phyloP scores from a whole-genome alignment of 2,329 filamentous ascomycete genomes.

The Penicillium sp. region DNA sequence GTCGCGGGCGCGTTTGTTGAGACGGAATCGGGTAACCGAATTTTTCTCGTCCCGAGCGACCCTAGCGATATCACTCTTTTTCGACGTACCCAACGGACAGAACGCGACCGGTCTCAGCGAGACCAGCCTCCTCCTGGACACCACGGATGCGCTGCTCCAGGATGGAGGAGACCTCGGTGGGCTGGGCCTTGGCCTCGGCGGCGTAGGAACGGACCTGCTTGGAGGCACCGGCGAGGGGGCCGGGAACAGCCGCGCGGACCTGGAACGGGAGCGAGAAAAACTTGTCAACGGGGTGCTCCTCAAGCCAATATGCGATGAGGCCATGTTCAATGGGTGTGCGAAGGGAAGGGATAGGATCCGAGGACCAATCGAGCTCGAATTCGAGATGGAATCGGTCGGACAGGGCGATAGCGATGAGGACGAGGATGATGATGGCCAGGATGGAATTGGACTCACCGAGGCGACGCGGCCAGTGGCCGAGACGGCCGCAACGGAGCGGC shows the following conservation, averaged over 20 bases:
- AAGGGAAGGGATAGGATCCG: slow-evolving; percentile 26
- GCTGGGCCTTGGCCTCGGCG: slow-evolving; percentile 88
- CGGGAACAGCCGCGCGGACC: slow-evolving; percentile 84
- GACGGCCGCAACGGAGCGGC: slow-evolving; percentile 91
- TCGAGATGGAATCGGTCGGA: slow-evolving; percentile 34
- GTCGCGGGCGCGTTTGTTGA: slow-evolving; percentile 27
- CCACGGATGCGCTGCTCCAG: slow-evolving; percentile 99
- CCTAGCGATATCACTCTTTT: slow-evolving; percentile 15
- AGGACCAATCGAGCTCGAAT: slow-evolving; percentile 34
- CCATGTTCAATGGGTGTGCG: slow-evolving; percentile 24
- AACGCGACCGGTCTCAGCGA: slow-evolving; percentile 98
- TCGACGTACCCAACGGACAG: slow-evolving; percentile 93
- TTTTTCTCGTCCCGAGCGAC: slow-evolving; percentile 29
- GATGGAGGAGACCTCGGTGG: slow-evolving; percentile 98
- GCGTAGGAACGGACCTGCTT: slow-evolving; percentile 84
- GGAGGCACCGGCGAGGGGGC: slow-evolving; percentile 68
- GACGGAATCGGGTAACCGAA: slow-evolving; percentile 30
- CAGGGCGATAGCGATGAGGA: slow-evolving; percentile 25
- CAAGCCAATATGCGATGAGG: slow-evolving; percentile 24
- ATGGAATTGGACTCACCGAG: slow-evolving; percentile 76
- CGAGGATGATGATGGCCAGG: slow-evolving; percentile 43
- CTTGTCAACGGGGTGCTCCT: slow-evolving; percentile 55
- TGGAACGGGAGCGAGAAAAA: slow-evolving; percentile 49
- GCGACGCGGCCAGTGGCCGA: slow-evolving; percentile 89
- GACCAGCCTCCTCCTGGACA: slow-evolving; percentile 92